These are phyloP conservation scores for Priceomyces melissophilus DNA, from an alignment of 805 yeast species.

Conservation along the genomic window DNA sequence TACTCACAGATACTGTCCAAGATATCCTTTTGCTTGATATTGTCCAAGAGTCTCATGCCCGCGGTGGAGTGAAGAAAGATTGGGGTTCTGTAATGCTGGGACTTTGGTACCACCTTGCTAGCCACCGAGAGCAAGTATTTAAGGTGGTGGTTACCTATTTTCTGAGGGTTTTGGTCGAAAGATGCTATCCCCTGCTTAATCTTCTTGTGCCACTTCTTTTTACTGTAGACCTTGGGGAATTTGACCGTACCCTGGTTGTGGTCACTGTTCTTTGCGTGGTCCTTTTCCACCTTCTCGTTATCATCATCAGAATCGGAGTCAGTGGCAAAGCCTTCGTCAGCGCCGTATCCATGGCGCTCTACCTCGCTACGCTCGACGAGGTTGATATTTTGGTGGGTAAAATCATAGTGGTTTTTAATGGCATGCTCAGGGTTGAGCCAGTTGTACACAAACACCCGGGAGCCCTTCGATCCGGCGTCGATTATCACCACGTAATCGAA, in stretches of 20 bases:
- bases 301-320: slow-evolving; percentile 5
- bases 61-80: slow-evolving; percentile 69
- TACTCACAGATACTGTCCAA: slow-evolving; percentile 49
- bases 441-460: slow-evolving; percentile 57
- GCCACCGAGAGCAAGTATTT: slow-evolving; percentile 47
- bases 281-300: slow-evolving; percentile 5
- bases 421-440: slow-evolving; percentile 45
- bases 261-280: slow-evolving; percentile 9
- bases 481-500: slow-evolving; percentile 59
- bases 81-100: slow-evolving; percentile 62
- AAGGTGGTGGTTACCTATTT: slow-evolving; percentile 51
- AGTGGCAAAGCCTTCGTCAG: slow-evolving; percentile 8
- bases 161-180: slow-evolving; percentile 45
- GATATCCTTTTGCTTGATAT: slow-evolving; percentile 46
- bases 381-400: slow-evolving; percentile 4
- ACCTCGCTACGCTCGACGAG: too few relatives aligned
- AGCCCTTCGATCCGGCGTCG: slow-evolving; percentile 67
- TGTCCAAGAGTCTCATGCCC: slow-evolving; percentile 58
- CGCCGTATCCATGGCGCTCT: too few relatives aligned
- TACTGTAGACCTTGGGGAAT: slow-evolving; percentile 31
- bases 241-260: slow-evolving; percentile 8
- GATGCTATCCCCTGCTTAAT: slow-evolving; percentile 58
- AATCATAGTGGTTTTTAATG: slow-evolving; percentile 17
- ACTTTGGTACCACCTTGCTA: slow-evolving; percentile 51
- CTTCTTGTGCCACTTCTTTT: slow-evolving; percentile 47